phyloP scores from a whole-genome alignment of 495 filamentous ascomycete species.

The Gamarada debralockiae region DNA sequence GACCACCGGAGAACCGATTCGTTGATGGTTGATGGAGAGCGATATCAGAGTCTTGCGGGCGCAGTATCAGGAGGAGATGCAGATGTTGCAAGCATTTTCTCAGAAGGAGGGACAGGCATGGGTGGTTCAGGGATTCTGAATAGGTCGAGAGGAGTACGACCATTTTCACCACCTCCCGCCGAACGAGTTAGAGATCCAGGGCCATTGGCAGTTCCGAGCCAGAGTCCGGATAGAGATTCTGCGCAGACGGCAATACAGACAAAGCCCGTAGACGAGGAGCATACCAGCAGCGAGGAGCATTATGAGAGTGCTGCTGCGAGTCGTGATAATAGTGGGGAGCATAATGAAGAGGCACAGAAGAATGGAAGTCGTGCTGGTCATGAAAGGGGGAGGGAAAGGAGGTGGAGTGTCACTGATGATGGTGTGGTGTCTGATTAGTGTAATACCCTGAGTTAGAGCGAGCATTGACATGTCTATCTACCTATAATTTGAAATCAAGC shows the following conservation, averaged over 20 bases:
- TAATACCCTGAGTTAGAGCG: conserved; percentile 10
- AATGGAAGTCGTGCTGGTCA: too few relatives aligned
- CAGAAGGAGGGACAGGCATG: conserved; percentile 24
- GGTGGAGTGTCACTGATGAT: conserved; percentile 28
- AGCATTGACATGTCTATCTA: too few relatives aligned
- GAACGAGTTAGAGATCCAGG: conserved; percentile 30
- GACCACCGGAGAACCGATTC: conserved; percentile 39
- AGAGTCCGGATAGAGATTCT: conserved; percentile 9
- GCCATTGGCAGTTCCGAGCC: conserved; percentile 26
- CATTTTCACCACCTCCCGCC: conserved; percentile 50
- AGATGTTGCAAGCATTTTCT: conserved; percentile 47
- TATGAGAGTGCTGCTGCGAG: conserved; percentile 2
- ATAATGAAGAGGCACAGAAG: neutral
- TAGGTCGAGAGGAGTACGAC: conserved; percentile 40
- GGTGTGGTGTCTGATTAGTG: conserved; percentile 22
- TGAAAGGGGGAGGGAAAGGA: conserved; percentile 15
- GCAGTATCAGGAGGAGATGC: conserved; percentile 24
- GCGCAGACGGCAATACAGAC: conserved; percentile 29
- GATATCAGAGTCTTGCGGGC: conserved; percentile 47
- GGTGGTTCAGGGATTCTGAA: conserved; percentile 34
- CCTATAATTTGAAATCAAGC: too few relatives aligned
- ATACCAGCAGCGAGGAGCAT: neutral
- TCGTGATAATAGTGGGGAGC: conserved; percentile 19
- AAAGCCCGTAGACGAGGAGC: conserved; percentile 12
- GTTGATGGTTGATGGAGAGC: conserved; percentile 35